Evolutionary conservation across 1,284 basidiomycete genomes (phyloP).

Genomic region (Entoloma clypeatum): DNA sequence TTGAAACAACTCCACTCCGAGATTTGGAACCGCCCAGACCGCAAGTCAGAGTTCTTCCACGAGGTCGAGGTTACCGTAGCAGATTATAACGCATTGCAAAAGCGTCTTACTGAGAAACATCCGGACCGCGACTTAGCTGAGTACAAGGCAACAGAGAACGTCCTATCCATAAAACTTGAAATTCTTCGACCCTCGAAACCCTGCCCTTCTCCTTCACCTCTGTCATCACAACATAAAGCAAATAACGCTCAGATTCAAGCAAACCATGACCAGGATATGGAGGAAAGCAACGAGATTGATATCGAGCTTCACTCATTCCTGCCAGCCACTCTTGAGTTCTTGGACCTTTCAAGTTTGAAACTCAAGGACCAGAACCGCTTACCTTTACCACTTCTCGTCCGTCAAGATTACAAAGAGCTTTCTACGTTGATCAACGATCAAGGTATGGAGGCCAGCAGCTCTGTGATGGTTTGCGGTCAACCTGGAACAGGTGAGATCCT

Average conservation of each 20-base stretch:
- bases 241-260: neutral
- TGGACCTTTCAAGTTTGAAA: constrained; percentile 7
- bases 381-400: constrained; percentile 5
- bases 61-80: constrained; percentile 5
- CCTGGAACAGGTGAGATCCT: constrained; percentile 11
- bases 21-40: constrained; percentile 7
- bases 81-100: constrained; percentile 12
- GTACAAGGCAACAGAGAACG: constrained; percentile 5
- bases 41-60: constrained; percentile 3
- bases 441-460: neutral
- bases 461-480: constrained; percentile 7
- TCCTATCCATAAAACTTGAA: constrained; percentile 12
- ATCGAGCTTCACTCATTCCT: neutral
- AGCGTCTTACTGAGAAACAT: constrained; percentile 10
- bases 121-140: constrained; percentile 10
- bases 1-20: constrained; percentile 8
- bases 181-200: constrained; percentile 4
- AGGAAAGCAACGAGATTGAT: neutral
- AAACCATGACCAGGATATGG: neutral
- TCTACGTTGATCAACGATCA: neutral
- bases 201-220: neutral
- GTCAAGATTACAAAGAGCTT: constrained; percentile 5
- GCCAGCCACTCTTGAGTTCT: constrained; percentile 1
- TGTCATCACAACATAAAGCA: neutral
- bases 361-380: constrained; percentile 3